Evolutionary conservation across 2,329 filamentous ascomycete species (phyloP).

Genomic region (Claviceps quebecensis): DNA sequence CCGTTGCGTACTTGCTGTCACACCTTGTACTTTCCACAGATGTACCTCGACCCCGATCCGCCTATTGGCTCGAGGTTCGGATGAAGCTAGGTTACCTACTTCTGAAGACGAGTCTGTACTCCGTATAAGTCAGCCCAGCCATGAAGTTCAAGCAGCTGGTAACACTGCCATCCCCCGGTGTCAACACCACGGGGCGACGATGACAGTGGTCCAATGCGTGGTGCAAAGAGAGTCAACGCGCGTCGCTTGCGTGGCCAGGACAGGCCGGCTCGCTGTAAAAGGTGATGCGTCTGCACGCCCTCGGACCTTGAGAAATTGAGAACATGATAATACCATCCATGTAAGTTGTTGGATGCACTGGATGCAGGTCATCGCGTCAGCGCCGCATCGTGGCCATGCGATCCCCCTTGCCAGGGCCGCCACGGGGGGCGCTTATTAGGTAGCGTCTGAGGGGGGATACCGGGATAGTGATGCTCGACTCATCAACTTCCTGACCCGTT

Average conservation of each 20-base stretch:
- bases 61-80: too few species aligned
- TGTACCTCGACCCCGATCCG: too few species aligned
- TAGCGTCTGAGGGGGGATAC: too few species aligned
- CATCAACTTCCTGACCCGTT: background rate
- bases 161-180: background rate
- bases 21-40: too few species aligned
- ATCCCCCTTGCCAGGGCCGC: slow-evolving; percentile 3
- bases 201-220: background rate
- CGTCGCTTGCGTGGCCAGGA: background rate
- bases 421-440: too few species aligned
- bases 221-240: background rate
- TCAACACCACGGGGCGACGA: background rate
- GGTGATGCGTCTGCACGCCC: background rate
- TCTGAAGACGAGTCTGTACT: too few species aligned
- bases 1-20: too few species aligned
- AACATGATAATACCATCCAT: background rate
- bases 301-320: background rate
- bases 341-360: background rate
- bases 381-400: slow-evolving; percentile 6
- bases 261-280: background rate
- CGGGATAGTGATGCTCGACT: slow-evolving; percentile 1
- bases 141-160: background rate
- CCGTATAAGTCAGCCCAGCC: background rate
- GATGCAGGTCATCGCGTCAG: slow-evolving; percentile 7
- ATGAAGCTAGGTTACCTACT: too few species aligned